Evolutionary conservation across 1,284 basidiomycete species (phyloP).

Genomic region (Ceraceosorus guamensis): DNA sequence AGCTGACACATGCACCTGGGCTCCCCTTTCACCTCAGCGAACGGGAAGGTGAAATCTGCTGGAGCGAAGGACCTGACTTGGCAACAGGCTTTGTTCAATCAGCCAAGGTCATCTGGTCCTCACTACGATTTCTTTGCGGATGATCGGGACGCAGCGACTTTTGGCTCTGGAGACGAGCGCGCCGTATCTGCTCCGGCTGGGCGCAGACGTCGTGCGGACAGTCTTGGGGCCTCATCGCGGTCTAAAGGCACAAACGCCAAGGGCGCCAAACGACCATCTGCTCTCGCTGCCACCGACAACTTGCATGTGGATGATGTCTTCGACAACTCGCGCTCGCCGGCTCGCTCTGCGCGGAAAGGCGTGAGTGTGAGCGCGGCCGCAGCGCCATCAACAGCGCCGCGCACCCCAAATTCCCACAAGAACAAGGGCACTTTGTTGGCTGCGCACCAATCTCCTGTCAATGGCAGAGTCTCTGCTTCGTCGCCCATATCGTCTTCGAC

Average conservation of each 20-base stretch:
- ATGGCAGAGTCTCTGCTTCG: neutral
- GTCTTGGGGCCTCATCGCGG: too few species aligned
- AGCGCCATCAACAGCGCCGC: neutral
- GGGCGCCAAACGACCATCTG: too few species aligned
- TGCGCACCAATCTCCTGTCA: neutral
- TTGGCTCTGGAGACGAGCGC: neutral
- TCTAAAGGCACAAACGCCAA: too few species aligned
- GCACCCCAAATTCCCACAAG: neutral
- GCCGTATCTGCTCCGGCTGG: too few species aligned
- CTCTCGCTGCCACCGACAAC: too few species aligned
- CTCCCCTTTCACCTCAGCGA: too few species aligned
- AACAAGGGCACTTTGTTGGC: too few species aligned
- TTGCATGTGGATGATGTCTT: too few species aligned
- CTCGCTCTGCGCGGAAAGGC: neutral
- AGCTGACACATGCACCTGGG: too few species aligned
- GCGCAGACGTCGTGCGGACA: too few species aligned
- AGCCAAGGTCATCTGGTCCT: neutral
- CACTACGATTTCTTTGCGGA: neutral
- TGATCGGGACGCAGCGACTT: neutral
- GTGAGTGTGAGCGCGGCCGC: neutral
- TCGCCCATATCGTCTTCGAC: neutral
- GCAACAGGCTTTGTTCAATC: neutral
- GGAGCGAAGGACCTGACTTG: too few species aligned
- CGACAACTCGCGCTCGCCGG: neutral
- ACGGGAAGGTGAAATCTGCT: too few species aligned